Conservation (phyloP, 805 yeast genomes). For the Metschnikowia matae region DNA sequence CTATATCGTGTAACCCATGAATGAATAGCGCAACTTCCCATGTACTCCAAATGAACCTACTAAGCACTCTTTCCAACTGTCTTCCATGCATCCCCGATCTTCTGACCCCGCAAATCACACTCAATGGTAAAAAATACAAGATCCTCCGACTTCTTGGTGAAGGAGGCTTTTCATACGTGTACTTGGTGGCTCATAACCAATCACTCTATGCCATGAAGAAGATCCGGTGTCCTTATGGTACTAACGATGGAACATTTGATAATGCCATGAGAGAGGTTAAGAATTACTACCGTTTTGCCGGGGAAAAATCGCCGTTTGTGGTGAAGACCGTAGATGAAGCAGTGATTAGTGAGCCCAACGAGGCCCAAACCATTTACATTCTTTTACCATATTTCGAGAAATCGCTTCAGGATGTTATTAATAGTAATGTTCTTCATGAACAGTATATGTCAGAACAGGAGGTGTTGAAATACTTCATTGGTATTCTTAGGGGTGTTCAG, state of each 20-base stretch:
- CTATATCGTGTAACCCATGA: too few species aligned
- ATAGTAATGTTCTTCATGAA: constrained; percentile 54
- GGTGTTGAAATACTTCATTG: constrained; percentile 57
- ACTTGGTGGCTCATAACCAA: constrained; percentile 55
- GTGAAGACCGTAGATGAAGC: constrained; percentile 68
- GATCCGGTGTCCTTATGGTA: constrained; percentile 83
- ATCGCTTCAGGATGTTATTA: constrained; percentile 78
- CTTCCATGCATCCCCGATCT: constrained; percentile 44
- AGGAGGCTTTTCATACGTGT: constrained; percentile 86
- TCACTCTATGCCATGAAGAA: constrained; percentile 69
- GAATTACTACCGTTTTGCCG: constrained; percentile 62
- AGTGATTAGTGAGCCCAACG: constrained; percentile 70
- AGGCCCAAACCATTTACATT: constrained; percentile 73
- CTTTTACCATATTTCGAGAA: constrained; percentile 71
- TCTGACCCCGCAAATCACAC: constrained; percentile 51
- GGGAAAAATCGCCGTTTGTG: constrained; percentile 56
- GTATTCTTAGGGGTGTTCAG: constrained; percentile 69
- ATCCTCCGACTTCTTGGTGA: constrained; percentile 78
- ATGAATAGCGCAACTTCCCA: neutral
- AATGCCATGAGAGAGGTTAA: constrained; percentile 75
- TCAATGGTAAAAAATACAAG: constrained; percentile 59
- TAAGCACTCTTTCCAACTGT: constrained; percentile 22
- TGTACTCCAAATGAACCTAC: constrained; percentile 12
- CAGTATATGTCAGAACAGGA: constrained; percentile 56
- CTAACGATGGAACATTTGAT: constrained; percentile 56